A percentile compares a stretch with the other conserved stretches of the same genome.
Conservation (phyloP, 345 rosid genomes). For the Ceriops decandra region DNA sequence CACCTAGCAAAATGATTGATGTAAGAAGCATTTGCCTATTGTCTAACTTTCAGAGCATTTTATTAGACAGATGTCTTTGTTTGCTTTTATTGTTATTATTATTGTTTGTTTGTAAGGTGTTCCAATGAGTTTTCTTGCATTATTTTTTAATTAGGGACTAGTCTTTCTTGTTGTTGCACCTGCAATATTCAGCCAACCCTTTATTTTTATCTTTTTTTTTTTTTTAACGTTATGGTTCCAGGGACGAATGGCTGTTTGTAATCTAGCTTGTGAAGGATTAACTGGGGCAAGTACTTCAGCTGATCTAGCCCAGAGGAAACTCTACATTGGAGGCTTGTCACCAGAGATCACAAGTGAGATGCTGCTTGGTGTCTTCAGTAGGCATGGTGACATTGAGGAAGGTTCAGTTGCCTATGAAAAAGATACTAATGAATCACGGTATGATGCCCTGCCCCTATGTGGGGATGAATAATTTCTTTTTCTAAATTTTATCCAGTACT, state of each 20-base stretch:
- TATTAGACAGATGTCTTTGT: no score
- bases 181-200: background rate
- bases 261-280: constrained; percentile 59
- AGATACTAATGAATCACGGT: constrained; percentile 65
- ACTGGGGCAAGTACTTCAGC: constrained; percentile 42
- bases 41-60: no score
- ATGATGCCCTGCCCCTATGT: background rate
- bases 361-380: constrained; percentile 42
- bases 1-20: constrained; percentile 63
- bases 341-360: constrained; percentile 59
- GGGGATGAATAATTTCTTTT: background rate
- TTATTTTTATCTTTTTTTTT: background rate
- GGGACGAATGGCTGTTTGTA: constrained; percentile 70
- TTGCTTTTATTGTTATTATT: no score
- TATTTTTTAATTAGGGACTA: background rate
- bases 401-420: constrained; percentile 69
- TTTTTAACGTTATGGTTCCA: constrained; percentile 11
- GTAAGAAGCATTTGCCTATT: constrained; percentile 35
- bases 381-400: constrained; percentile 64
- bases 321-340: constrained; percentile 58
- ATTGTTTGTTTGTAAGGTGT: no score
- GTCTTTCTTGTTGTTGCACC: background rate
- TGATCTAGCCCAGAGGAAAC: constrained; percentile 57
- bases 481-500: background rate
- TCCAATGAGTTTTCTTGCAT: no score